Base-by-base conservation (phyloP, 164 flowering plant genomes). In the Chimonanthus praecox region DNA sequence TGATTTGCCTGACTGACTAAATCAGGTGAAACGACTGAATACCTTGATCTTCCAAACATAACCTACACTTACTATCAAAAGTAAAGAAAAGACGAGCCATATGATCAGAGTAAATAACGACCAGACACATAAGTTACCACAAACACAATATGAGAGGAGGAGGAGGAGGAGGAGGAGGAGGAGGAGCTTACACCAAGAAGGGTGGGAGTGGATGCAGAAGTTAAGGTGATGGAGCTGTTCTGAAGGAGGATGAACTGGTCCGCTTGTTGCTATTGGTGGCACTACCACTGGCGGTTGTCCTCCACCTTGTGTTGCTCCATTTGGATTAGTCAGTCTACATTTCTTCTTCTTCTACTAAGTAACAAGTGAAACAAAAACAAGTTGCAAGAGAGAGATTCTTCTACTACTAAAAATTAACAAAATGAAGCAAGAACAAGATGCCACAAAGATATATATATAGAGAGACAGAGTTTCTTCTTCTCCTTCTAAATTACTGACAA, bases 141-240 rank as follows among this genome's bases (percentile, higher is more conserved):
- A 63, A n/a, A 63, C 33, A 63, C 33, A 63, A n/a, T 6, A n/a
- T n/a, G 47, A 69, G 18, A 46, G 68, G 66, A 15, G 51, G 43
- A 72, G 2, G 6, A 7, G 4, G 48, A 62, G 44, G 67, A 7
- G 15, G 70, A 70, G 18, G 4, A 13, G 16, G 49, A 64, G 49
- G 64, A 70, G 33, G 58, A 20, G 51, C 92, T 87, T 3, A 94
- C 97, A 84, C 96, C 92, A 89, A 62, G 91, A 78, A 68, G 98
- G 97, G 70, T 90, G 91, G 47, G 97, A 92, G 80, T 88, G 89
- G 88, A 94, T 92, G 94, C 98, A 94, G 78, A 84, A 94, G 71
- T 90, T 78, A 18, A 92, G 90, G 74, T 88, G 90, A 49, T 77
- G 85, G n/a, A 94, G 94, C 67, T 92, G 98, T 74, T 89, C 98